These are phyloP conservation scores for Thelonectria blattea DNA, from an alignment of 2,329 filamentous ascomycete species.

Conservation along the genomic window DNA sequence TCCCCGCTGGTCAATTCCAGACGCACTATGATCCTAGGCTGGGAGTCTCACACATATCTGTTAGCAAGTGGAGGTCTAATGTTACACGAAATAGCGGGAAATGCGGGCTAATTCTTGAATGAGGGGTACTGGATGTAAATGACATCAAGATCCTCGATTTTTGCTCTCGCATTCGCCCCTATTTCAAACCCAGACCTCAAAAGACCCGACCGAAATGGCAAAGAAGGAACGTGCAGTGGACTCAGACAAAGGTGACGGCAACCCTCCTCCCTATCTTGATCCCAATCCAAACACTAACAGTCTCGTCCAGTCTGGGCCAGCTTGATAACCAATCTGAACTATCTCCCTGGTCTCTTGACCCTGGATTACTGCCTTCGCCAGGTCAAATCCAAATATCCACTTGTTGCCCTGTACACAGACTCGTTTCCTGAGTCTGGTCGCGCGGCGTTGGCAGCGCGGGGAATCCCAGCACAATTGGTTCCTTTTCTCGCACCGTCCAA, in stretches of 20 bases:
- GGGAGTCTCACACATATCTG: not conserved
- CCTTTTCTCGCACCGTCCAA: constrained; percentile 73
- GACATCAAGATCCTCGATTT: not conserved
- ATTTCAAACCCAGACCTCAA: not conserved
- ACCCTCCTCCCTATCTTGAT: constrained; percentile 6
- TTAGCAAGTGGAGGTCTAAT: not conserved
- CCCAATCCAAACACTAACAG: constrained; percentile 7
- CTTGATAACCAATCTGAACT: constrained; percentile 83
- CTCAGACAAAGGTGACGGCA: constrained; percentile 46
- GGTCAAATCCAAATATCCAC: constrained; percentile 71
- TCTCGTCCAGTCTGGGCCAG: constrained; percentile 77
- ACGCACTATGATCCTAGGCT: not conserved
- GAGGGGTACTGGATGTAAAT: not conserved
- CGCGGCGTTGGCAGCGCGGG: constrained; percentile 70
- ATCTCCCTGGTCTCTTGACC: constrained; percentile 82
- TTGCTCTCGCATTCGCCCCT: not conserved
- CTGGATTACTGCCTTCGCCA: constrained; percentile 78
- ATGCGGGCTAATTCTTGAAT: not conserved
- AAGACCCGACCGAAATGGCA: constrained; percentile 27
- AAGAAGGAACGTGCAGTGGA: constrained; percentile 43
- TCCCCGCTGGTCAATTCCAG: too few relatives aligned
- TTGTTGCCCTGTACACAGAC: constrained; percentile 84
- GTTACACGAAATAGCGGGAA: not conserved
- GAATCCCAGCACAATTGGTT: constrained; percentile 73
- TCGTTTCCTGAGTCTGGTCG: constrained; percentile 73